Base-by-base conservation (phyloP, 1,284 basidiomycete genomes). In the Tilletia walkeri region DNA sequence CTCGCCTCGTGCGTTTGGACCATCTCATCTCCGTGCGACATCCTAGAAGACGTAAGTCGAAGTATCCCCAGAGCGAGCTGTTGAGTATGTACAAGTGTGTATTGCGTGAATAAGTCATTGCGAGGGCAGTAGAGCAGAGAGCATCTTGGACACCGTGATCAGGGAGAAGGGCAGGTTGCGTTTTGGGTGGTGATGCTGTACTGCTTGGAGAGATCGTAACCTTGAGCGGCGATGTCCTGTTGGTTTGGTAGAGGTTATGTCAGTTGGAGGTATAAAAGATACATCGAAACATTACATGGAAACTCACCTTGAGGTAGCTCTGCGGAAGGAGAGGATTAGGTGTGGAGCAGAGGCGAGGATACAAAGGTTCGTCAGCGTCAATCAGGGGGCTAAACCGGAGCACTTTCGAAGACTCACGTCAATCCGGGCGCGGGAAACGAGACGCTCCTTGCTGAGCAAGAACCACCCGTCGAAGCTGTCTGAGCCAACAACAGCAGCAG, bases 171-270 rank as follows among this genome's bases (percentile, higher is more conserved):
- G 50, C 50, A 61, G 56, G 56, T 61, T 7, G 56, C 20, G 56
- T 61, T 61, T 30, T 61, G 56, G 18, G 16, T 61, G 56, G 56
- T 61, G 56, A 61, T 61, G 56, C 56, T 61, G 56, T 61, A 61
- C 56, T 16, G 10, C 56, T 61, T 61, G n/a, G 56, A 61, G n/a
- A 61, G 56, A 30, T 61, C 56, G 56, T 61, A 61, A 34, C 56
- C 56, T 7, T 20, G 56, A 6, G 56, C 56, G 56, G 56, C 56
- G 30, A 61, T 61, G 56, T 61, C 56, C 56, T 30, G 24, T 30
- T 30, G 24, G 24, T 48, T 30, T 30, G 24, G 2, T 30, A 30
- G 24, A 30, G 24, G 2, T 30, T 2, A 30, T 30, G 24, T 30
- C 24, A 30, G 2, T 30, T 30, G 24, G 24, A 30, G 24, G 24